Evolutionary conservation across 345 rosid species (phyloP).

Genomic region (Punica granatum): DNA sequence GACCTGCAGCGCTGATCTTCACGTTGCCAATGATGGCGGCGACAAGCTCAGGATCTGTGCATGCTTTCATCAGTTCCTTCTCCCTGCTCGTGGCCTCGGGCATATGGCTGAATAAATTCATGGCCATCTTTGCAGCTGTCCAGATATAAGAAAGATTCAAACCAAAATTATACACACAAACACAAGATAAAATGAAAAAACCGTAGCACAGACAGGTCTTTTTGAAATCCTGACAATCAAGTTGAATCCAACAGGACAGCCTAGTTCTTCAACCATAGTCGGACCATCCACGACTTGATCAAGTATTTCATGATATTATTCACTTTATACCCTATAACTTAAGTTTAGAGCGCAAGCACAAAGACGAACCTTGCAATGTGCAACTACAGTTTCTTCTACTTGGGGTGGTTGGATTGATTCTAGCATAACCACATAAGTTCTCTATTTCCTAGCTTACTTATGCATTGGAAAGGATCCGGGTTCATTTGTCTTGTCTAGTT

Average conservation of each 20-base stretch:
- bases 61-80: slow-evolving; percentile 95
- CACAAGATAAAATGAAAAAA: background rate
- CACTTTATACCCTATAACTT: background rate
- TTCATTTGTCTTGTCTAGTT: too few species aligned
- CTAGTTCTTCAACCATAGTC: background rate
- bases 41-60: slow-evolving; percentile 86
- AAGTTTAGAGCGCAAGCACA: background rate
- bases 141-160: background rate
- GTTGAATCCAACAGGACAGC: background rate
- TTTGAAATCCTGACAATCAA: background rate
- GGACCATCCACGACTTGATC: background rate
- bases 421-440: too few species aligned
- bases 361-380: background rate
- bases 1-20: slow-evolving; percentile 87
- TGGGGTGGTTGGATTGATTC: too few species aligned
- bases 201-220: background rate
- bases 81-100: slow-evolving; percentile 70
- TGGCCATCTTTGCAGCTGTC: slow-evolving; percentile 81
- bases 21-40: slow-evolving; percentile 89
- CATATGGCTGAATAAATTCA: slow-evolving; percentile 89
- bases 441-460: background rate
- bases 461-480: too few species aligned
- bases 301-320: background rate
- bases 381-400: background rate
- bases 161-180: too few species aligned